Conservation (phyloP, 2,329 filamentous ascomycete genomes). For the Cercospora zeae-maydis region DNA sequence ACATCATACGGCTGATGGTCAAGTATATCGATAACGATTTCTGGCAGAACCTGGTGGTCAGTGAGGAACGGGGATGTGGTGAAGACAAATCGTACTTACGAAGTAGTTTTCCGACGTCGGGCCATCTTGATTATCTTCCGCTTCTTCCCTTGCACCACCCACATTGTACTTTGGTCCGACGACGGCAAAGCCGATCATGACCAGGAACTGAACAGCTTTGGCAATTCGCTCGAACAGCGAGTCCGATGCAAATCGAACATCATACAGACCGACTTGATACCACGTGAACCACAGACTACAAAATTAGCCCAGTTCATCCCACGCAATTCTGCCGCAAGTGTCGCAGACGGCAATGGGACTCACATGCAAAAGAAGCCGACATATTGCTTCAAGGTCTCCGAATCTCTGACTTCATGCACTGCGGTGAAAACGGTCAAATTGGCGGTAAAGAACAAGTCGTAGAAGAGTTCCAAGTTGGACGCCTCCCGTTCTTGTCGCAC, state of each 20-base stretch:
- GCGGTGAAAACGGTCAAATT: slow-evolving; percentile 62
- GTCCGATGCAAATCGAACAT: slow-evolving; percentile 63
- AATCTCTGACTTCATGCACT: slow-evolving; percentile 54
- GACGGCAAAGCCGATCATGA: slow-evolving; percentile 63
- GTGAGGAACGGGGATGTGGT: background rate
- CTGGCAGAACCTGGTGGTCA: background rate
- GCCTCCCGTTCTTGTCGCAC: slow-evolving; percentile 44
- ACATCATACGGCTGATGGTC: slow-evolving; percentile 38
- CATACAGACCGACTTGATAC: slow-evolving; percentile 61
- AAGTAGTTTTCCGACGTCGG: slow-evolving; percentile 37
- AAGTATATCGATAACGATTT: slow-evolving; percentile 38
- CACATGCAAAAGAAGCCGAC: slow-evolving; percentile 53
- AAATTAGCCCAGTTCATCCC: background rate
- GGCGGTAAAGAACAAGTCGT: slow-evolving; percentile 60
- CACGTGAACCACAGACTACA: slow-evolving; percentile 61
- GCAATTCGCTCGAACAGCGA: slow-evolving; percentile 60
- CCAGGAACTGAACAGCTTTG: slow-evolving; percentile 59
- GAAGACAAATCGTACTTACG: background rate
- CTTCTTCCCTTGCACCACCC: slow-evolving; percentile 38
- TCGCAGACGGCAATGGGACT: background rate
- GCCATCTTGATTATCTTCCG: slow-evolving; percentile 38
- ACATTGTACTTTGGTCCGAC: slow-evolving; percentile 47
- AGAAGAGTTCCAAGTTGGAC: slow-evolving; percentile 57
- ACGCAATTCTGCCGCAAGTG: no score
- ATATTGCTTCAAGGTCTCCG: slow-evolving; percentile 42